These are phyloP conservation scores for Scalesia atractyloides DNA, from an alignment of 129 eudicot genomes.

Conservation along the genomic window DNA sequence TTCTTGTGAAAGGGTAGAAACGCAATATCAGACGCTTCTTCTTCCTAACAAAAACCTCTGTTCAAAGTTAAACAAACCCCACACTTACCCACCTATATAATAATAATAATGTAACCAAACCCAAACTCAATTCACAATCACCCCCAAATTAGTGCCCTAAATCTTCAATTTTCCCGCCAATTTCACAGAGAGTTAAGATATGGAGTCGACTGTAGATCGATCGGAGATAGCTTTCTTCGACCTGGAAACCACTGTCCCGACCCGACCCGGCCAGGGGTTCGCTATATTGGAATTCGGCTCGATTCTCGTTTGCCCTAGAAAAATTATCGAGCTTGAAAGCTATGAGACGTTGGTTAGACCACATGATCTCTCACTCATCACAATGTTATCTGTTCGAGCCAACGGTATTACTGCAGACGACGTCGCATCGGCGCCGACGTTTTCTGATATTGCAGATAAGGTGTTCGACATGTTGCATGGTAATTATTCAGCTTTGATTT, in stretches of 20 bases:
- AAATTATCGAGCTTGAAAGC: slow-evolving; percentile 77
- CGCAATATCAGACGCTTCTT: slow-evolving; percentile 37
- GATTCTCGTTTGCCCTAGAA: slow-evolving; percentile 91
- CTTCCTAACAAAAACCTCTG: slow-evolving; percentile 26
- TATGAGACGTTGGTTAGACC: slow-evolving; percentile 80
- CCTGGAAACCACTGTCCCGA: slow-evolving; percentile 84
- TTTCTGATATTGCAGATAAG: slow-evolving; percentile 68
- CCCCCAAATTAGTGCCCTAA: not conserved
- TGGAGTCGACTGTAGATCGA: slow-evolving; percentile 45
- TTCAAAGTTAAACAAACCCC: slow-evolving; percentile 7
- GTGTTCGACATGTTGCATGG: slow-evolving; percentile 84
- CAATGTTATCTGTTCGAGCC: slow-evolving; percentile 56
- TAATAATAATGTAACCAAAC: not conserved
- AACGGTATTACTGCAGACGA: slow-evolving; percentile 71
- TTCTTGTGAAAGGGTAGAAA: slow-evolving; percentile 38
- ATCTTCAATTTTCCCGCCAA: not conserved
- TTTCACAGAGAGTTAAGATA: not conserved
- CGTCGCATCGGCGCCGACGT: slow-evolving; percentile 65
- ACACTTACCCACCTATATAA: not conserved
- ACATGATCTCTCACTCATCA: slow-evolving; percentile 57
- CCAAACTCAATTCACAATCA: not conserved
- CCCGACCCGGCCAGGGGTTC: slow-evolving; percentile 66
- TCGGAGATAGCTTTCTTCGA: slow-evolving; percentile 90
- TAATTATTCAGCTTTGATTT: slow-evolving; percentile 20
- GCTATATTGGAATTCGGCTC: slow-evolving; percentile 91